Evolutionary conservation across 2,329 filamentous ascomycete species (phyloP), one percentile per base, ranked within the genome.

Genomic region (Dothistroma septosporum): DNA sequence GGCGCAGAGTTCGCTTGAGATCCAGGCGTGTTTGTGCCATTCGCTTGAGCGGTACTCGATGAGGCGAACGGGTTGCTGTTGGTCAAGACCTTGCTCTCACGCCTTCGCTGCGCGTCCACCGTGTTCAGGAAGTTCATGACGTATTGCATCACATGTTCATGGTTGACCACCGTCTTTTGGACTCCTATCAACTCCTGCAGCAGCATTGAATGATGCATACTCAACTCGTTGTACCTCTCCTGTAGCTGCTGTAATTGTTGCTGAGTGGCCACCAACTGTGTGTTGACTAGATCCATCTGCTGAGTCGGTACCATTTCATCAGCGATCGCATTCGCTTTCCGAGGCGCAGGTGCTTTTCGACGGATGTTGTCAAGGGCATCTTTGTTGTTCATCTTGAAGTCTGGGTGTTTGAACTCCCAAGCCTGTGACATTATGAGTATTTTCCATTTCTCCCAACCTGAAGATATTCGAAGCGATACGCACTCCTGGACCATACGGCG

Each of bases 361-460:
- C 92, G 87, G 71, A 99, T 99, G 68, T 97, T 97, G 72, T 99
- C 94, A 53, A 99, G 82, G 50, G 92, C 94, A 73, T 97, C 92
- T 76, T 97, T 97, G 77, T 93, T 95, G 76, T 97, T 93, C 66
- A 90, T 88, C 69, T 92, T 90, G 79, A 99, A 99, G 70, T 96
- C 92, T 12, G 93, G 93, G 72, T 99, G 94, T 74, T 94, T 96
- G 75, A 99, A 99, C 74, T 99, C 94, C 91, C 91, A 96, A 12
- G 88, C 86, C 90, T 94, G 70, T 33, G 57, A 28, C 53, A 57
- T 16, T 58, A 69, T 77, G 67, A 79, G 74, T 69, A 63, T 52
- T 24, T 55, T 48, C 49, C 47, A 31, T n/a, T n/a, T n/a, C 19
- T 55, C 46, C 10, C 28, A 19, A 41, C 21, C 46, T 48, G 31